Evolutionary conservation across 1,284 basidiomycete species (phyloP).

Genomic region (Ustilago sp.): DNA sequence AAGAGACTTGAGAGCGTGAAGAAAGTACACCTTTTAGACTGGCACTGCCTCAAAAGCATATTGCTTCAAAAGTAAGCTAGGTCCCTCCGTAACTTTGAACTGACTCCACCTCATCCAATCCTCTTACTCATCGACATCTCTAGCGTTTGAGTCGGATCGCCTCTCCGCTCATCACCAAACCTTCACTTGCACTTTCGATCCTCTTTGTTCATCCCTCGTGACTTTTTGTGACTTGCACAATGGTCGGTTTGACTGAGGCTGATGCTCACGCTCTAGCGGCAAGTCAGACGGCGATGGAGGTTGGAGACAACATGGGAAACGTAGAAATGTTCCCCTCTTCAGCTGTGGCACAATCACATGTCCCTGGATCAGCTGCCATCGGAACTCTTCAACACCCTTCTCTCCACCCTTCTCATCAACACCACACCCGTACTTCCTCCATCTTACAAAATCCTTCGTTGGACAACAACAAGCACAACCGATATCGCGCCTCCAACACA

Average conservation of each 20-base stretch:
- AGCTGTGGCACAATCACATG: slow-evolving; percentile 30
- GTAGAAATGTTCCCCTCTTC: slow-evolving; percentile 41
- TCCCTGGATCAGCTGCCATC: slow-evolving; percentile 22
- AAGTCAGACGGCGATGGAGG: background rate
- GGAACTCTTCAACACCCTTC: slow-evolving; percentile 36
- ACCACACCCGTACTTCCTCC: slow-evolving; percentile 1
- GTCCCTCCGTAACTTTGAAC: background rate
- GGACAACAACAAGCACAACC: slow-evolving; percentile 17
- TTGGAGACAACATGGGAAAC: slow-evolving; percentile 6
- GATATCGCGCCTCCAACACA: slow-evolving; percentile 5
- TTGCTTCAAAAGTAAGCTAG: background rate
- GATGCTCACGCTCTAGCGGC: slow-evolving; percentile 11
- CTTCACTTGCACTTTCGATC: background rate
- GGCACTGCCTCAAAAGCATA: background rate
- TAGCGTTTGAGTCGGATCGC: background rate
- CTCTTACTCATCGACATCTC: background rate
- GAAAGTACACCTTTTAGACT: background rate
- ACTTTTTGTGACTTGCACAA: background rate
- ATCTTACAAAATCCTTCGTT: slow-evolving; percentile 25
- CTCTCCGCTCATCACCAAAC: background rate
- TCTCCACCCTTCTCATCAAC: slow-evolving; percentile 5
- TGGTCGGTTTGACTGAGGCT: slow-evolving; percentile 3
- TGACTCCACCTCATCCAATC: background rate
- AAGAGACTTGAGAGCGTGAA: background rate
- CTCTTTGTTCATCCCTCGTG: slow-evolving; percentile 2